These are phyloP conservation scores for Crithidia fasciculata DNA, from an alignment of 208 protist genomes.

Conservation along the genomic window DNA sequence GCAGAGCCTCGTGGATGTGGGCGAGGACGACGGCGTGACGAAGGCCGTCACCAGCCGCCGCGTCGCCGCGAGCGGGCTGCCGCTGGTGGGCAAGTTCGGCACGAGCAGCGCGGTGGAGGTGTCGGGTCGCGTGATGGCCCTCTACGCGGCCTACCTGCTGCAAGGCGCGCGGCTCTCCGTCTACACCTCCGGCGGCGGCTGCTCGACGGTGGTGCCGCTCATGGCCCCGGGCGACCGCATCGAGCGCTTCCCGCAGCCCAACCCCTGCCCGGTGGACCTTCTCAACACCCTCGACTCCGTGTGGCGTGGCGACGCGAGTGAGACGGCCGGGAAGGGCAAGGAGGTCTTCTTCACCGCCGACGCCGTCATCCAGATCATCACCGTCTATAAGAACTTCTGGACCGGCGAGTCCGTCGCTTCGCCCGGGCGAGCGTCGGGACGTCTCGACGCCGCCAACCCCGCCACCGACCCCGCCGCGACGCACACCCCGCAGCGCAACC, in stretches of 20 bases:
- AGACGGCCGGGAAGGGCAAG: slow-evolving; percentile 22
- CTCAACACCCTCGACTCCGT: slow-evolving; percentile 81
- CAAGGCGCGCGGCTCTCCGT: slow-evolving; percentile 78
- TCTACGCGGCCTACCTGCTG: slow-evolving; percentile 74
- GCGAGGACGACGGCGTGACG: slow-evolving; percentile 76
- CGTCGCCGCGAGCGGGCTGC: slow-evolving; percentile 23
- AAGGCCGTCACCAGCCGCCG: slow-evolving; percentile 48
- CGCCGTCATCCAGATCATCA: slow-evolving; percentile 78
- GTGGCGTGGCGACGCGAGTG: slow-evolving; percentile 58
- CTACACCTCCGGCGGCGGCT: slow-evolving; percentile 48
- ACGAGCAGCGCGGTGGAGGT: slow-evolving; percentile 35
- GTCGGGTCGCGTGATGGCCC: slow-evolving; percentile 67
- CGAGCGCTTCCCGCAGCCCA: slow-evolving; percentile 47
- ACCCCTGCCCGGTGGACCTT: slow-evolving; percentile 72
- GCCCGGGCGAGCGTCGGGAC: background rate
- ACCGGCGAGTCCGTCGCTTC: background rate
- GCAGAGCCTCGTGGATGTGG: slow-evolving; percentile 49
- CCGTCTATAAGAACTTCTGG: slow-evolving; percentile 66
- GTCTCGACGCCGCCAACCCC: slow-evolving; percentile 1
- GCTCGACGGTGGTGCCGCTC: slow-evolving; percentile 70
- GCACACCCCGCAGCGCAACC: slow-evolving; percentile 18
- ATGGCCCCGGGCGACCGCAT: slow-evolving; percentile 51
- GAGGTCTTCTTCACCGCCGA: slow-evolving; percentile 63
- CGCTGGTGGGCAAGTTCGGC: slow-evolving; percentile 49
- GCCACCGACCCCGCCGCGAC: background rate